Percentiles rank a stretch among this genome's conserved stretches.
Evolutionary conservation across 129 eudicot species (phyloP).

Genomic region (Calendula officinalis): DNA sequence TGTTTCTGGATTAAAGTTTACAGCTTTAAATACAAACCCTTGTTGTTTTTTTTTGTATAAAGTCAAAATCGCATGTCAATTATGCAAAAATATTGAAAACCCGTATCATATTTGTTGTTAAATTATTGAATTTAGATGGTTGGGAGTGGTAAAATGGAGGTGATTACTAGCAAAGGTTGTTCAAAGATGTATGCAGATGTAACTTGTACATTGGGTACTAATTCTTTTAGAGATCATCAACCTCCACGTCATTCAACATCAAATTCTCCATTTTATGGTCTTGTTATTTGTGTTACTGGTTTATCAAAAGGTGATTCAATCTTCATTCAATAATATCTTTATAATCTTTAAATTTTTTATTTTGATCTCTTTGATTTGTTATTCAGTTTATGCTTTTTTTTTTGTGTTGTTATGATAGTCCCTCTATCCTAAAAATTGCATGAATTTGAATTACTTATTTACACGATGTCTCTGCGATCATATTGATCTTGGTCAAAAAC

Average conservation of each 20-base stretch:
- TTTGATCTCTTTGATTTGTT: background rate
- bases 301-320: slow-evolving; percentile 67
- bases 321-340: background rate
- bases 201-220: slow-evolving; percentile 34
- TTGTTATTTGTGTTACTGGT: slow-evolving; percentile 86
- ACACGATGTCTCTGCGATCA: background rate
- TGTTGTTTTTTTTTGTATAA: slow-evolving; percentile 5
- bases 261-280: slow-evolving; percentile 63
- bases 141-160: slow-evolving; percentile 56
- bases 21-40: background rate
- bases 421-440: slow-evolving; percentile 5
- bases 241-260: slow-evolving; percentile 41
- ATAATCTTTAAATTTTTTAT: background rate
- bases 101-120: slow-evolving; percentile 11
- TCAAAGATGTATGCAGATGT: slow-evolving; percentile 59
- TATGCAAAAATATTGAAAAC: slow-evolving; percentile 9
- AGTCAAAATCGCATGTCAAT: slow-evolving; percentile 10
- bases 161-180: slow-evolving; percentile 63
- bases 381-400: background rate
- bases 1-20: background rate
- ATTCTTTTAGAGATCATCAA: slow-evolving; percentile 40
- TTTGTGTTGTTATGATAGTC: background rate
- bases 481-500: slow-evolving; percentile 8
- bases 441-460: background rate
- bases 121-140: slow-evolving; percentile 25